Evolutionary conservation across 352 stramenopile species (phyloP), one percentile per base, ranked within the genome.

Genomic region (Phytophthora sansomeana): DNA sequence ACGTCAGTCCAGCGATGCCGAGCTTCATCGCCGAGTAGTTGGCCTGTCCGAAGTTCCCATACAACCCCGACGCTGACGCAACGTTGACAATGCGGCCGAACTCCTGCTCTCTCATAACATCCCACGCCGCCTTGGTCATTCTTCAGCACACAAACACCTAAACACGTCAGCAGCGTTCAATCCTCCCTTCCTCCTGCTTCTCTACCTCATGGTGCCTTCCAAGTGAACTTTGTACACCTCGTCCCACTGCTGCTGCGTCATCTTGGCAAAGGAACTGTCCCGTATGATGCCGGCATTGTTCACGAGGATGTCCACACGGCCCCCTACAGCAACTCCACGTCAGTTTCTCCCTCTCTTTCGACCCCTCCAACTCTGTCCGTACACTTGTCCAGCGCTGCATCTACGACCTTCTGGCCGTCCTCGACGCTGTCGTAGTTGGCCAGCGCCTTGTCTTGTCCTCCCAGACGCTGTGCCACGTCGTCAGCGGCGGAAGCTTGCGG

Each of bases 251-350:
- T 91, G 66, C 49, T 93, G 67, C 24, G 78, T 92, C 90, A 97
- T 96, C 49, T 90, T 90, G 14, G 81, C 74, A 52, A 97, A 95
- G 19, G 85, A 91, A 64, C 93, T 80, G 84, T 97, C 72, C 59
- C 96, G 80, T 75, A 99, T 72, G 74, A 93, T 90, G 10, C 85
- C 95, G 6, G 95, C 95, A 69, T 98, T 98, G 75, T 98, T 98
- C 43, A 98, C 77, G 8, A 98, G 65, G 36, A 98, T 88, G 64
- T 98, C 95, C 49, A 97, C 80, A 9, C 85, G 75, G 0, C 90
- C 94, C 76, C 81, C 82, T 91, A 24, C 38, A 43, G 49, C 21
- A 38, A 14, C 26, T 5, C 44, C 30, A 32, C 36, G 16, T 53
- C 14, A 55, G 19, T 9, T 30, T 24, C 26, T 43, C 5, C 1